phyloP scores from a whole-genome alignment of 345 rosid genomes.

The Populus davidiana region DNA sequence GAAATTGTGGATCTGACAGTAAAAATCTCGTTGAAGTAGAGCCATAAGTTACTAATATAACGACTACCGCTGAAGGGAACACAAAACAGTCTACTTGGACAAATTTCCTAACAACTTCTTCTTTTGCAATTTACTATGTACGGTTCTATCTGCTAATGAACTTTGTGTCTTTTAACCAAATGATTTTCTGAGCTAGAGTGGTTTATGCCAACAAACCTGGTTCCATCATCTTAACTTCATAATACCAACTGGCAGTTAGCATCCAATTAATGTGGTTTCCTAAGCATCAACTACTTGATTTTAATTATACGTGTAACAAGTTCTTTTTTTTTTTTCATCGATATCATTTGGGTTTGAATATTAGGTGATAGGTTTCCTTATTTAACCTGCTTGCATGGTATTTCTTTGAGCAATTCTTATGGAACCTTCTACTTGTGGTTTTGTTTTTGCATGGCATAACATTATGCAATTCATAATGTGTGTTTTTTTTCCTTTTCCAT shows the following conservation, averaged over 20 bases:
- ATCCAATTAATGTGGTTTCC: background rate
- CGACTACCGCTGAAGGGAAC: too few relatives aligned
- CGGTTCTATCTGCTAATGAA: too few relatives aligned
- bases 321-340: background rate
- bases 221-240: background rate
- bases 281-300: background rate
- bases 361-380: background rate
- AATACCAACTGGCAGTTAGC: background rate
- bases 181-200: background rate
- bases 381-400: background rate
- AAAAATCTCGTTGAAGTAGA: background rate
- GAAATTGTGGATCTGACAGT: too few relatives aligned
- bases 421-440: background rate
- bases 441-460: background rate
- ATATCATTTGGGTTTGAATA: background rate
- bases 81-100: background rate
- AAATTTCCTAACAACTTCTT: background rate
- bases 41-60: background rate
- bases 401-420: background rate
- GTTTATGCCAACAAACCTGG: background rate
- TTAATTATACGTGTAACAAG: background rate
- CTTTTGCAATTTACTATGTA: too few relatives aligned
- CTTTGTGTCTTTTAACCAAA: background rate
- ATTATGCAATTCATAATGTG: background rate
- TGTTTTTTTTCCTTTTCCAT: background rate